Evolutionary conservation across 495 filamentous ascomycete species (phyloP).

Genomic region (Clavariopsis aquatica): DNA sequence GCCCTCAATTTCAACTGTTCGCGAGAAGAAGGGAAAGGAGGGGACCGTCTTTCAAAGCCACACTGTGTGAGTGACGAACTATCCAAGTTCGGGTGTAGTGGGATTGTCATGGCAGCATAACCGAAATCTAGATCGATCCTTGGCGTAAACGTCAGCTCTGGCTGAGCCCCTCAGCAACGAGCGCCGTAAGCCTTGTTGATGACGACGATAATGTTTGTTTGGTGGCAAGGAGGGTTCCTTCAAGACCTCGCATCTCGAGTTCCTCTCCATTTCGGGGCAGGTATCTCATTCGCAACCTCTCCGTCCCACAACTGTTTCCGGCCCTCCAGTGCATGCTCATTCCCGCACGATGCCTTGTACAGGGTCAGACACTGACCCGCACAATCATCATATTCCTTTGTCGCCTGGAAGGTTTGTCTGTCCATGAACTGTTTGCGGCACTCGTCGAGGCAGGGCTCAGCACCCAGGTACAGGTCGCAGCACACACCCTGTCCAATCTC

Average conservation of each 20-base stretch:
- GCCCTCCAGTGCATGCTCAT: neutral
- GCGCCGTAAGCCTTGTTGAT: neutral
- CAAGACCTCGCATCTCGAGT: neutral
- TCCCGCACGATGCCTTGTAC: slow-evolving; percentile 11
- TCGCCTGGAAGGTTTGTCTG: slow-evolving; percentile 6
- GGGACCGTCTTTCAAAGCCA: neutral
- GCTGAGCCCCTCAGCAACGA: neutral
- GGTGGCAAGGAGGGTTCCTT: neutral
- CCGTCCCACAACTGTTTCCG: neutral
- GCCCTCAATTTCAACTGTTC: no score
- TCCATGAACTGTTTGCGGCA: slow-evolving; percentile 18
- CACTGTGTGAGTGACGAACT: neutral
- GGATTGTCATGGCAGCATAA: neutral
- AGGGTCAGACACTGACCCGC: slow-evolving; percentile 4
- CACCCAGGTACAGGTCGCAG: slow-evolving; percentile 13
- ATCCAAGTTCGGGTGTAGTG: neutral
- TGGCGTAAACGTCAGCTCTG: neutral
- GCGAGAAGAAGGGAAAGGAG: no score
- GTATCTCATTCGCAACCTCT: neutral
- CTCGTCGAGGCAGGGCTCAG: slow-evolving; percentile 21
- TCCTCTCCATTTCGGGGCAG: neutral
- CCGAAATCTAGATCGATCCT: neutral
- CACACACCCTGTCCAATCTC: slow-evolving; percentile 16
- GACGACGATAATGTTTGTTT: neutral
- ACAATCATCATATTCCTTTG: slow-evolving; percentile 22